These are phyloP conservation scores for Macrolepiota dolichaula DNA, from an alignment of 768 basidiomycete species.

Conservation along the genomic window DNA sequence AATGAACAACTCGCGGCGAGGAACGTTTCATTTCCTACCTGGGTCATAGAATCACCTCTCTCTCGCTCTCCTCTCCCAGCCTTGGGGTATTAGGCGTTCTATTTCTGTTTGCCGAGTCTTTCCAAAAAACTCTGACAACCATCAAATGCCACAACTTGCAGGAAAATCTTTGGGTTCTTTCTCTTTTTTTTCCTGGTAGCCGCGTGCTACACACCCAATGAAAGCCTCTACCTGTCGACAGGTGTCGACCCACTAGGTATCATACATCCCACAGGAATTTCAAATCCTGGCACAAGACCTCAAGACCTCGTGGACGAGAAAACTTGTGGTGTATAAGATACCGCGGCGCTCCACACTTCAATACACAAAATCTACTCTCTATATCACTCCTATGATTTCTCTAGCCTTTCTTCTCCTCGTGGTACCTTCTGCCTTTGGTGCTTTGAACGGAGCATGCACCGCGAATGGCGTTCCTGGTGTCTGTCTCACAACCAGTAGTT, in stretches of 20 bases:
- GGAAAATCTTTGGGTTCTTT: not conserved
- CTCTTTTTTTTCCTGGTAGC: not conserved
- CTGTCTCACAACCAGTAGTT: slow-evolving; percentile 22
- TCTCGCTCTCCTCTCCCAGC: not conserved
- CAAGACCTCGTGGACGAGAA: not conserved
- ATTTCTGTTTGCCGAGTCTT: not conserved
- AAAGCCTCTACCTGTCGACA: not conserved
- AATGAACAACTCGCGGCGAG: not conserved
- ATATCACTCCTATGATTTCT: not conserved
- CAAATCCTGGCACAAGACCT: not conserved
- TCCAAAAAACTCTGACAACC: not conserved
- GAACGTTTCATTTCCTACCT: too few relatives aligned
- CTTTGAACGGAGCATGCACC: slow-evolving; percentile 23
- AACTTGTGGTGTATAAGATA: not conserved
- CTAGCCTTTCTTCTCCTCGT: not conserved
- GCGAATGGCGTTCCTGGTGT: slow-evolving; percentile 22
- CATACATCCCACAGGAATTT: not conserved
- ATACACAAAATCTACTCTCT: not conserved
- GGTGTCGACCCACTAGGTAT: not conserved
- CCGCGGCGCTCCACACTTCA: not conserved
- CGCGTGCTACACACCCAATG: not conserved
- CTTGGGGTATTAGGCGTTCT: not conserved
- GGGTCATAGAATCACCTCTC: not conserved
- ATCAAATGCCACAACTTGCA: not conserved
- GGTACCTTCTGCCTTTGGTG: slow-evolving; percentile 11